Percentiles rank a stretch among this genome's conserved stretches.
phyloP scores from a whole-genome alignment of 2,329 filamentous ascomycete species.

The Calonectria multiphialidica region DNA sequence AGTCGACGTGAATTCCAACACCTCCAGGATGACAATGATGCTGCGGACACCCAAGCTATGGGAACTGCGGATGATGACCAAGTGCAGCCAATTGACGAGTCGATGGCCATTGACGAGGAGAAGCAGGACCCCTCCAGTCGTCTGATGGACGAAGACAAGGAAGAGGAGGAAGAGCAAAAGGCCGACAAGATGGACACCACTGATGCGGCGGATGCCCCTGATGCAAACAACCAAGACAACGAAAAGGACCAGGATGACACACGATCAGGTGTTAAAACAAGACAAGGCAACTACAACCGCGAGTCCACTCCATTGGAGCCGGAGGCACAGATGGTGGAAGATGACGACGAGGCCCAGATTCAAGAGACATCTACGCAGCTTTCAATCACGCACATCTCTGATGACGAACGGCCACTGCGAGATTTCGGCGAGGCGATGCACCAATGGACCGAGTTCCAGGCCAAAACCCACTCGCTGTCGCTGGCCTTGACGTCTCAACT shows the following conservation, averaged over 20 bases:
- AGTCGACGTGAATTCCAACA: slow-evolving; percentile 92
- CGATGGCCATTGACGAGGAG: slow-evolving; percentile 85
- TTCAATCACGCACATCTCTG: slow-evolving; percentile 77
- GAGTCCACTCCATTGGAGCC: slow-evolving; percentile 59
- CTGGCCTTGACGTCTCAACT: slow-evolving; percentile 93
- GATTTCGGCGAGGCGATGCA: slow-evolving; percentile 71
- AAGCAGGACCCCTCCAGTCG: slow-evolving; percentile 63
- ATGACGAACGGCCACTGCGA: slow-evolving; percentile 56
- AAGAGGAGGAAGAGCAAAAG: slow-evolving; percentile 57
- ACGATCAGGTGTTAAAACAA: slow-evolving; percentile 70
- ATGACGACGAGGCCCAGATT: slow-evolving; percentile 61
- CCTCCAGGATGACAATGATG: slow-evolving; percentile 83
- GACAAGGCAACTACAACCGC: slow-evolving; percentile 69
- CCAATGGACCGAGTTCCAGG: slow-evolving; percentile 89
- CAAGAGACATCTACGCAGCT: slow-evolving; percentile 73
- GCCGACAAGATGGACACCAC: slow-evolving; percentile 59
- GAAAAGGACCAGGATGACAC: slow-evolving; percentile 65
- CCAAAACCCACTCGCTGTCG: slow-evolving; percentile 85
- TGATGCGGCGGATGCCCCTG: slow-evolving; percentile 49
- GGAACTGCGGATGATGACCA: slow-evolving; percentile 91
- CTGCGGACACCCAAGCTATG: slow-evolving; percentile 90
- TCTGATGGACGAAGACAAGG: slow-evolving; percentile 67
- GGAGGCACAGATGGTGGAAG: slow-evolving; percentile 57
- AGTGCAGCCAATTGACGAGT: slow-evolving; percentile 85
- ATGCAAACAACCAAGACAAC: slow-evolving; percentile 56